phyloP scores from a whole-genome alignment of 805 yeast genomes.

The Monosporozyma siamensis region DNA sequence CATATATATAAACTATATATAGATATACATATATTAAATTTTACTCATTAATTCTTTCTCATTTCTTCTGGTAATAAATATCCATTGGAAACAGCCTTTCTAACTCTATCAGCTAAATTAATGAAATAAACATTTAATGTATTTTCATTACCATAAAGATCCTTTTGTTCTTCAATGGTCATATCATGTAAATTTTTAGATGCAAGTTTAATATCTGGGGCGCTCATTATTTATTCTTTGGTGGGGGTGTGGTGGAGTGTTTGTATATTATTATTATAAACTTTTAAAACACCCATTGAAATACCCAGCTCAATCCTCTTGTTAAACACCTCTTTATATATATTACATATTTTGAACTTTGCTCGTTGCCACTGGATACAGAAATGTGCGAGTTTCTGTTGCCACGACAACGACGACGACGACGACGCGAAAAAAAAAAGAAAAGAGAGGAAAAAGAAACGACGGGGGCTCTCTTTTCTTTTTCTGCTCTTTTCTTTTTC shows the following conservation, averaged over 20 bases:
- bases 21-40: neutral
- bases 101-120: conserved; percentile 13
- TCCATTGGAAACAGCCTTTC: conserved; percentile 9
- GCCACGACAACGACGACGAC: too few species aligned
- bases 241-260: neutral
- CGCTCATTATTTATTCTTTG: neutral
- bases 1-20: neutral
- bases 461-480: too few species aligned
- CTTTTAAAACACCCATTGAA: too few species aligned
- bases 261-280: neutral
- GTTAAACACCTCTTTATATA: too few species aligned
- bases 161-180: conserved; percentile 11
- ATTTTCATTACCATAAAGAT: conserved; percentile 8
- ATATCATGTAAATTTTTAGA: conserved; percentile 7
- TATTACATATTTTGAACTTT: too few species aligned
- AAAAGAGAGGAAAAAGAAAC: too few species aligned
- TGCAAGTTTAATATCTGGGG: conserved; percentile 5
- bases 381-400: too few species aligned
- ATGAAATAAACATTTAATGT: conserved; percentile 14
- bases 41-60: neutral
- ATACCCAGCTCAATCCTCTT: too few species aligned
- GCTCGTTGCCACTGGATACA: too few species aligned
- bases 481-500: too few species aligned
- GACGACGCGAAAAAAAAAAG: too few species aligned
- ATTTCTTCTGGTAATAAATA: conserved; percentile 9